These are phyloP conservation scores for Davidsoniella neocaledoniae DNA, from an alignment of 2,329 filamentous ascomycete species.

Conservation along the genomic window DNA sequence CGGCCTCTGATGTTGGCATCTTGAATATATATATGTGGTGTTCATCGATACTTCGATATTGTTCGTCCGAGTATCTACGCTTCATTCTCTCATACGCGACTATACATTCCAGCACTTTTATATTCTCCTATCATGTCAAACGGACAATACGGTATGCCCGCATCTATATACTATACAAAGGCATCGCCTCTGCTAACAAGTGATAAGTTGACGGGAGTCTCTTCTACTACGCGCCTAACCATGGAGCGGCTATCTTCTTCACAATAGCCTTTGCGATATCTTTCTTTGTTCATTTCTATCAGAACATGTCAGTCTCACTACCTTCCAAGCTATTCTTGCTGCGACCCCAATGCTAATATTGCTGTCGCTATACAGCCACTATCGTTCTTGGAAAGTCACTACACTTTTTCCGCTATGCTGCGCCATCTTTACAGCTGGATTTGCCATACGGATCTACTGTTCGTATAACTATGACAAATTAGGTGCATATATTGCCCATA, in stretches of 20 bases:
- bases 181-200: neutral
- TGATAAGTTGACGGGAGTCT: constrained; percentile 24
- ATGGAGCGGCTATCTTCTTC: constrained; percentile 31
- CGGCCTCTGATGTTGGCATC: too few relatives aligned
- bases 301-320: constrained; percentile 26
- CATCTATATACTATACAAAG: neutral
- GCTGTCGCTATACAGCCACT: constrained; percentile 23
- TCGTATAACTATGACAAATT: constrained; percentile 20
- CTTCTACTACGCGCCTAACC: constrained; percentile 31
- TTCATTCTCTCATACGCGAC: too few relatives aligned
- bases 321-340: neutral
- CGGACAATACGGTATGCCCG: neutral
- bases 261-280: constrained; percentile 24
- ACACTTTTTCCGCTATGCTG: constrained; percentile 36
- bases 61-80: too few relatives aligned
- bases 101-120: neutral
- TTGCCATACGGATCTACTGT: constrained; percentile 26
- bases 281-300: constrained; percentile 24
- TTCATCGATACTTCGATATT: too few relatives aligned
- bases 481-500: constrained; percentile 20
- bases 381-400: constrained; percentile 39
- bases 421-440: constrained; percentile 38
- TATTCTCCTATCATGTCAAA: neutral
- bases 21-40: too few relatives aligned
- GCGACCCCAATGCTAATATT: neutral